Base-by-base conservation (phyloP, 1,284 basidiomycete species). In the Ceratobasidium sp. region DNA sequence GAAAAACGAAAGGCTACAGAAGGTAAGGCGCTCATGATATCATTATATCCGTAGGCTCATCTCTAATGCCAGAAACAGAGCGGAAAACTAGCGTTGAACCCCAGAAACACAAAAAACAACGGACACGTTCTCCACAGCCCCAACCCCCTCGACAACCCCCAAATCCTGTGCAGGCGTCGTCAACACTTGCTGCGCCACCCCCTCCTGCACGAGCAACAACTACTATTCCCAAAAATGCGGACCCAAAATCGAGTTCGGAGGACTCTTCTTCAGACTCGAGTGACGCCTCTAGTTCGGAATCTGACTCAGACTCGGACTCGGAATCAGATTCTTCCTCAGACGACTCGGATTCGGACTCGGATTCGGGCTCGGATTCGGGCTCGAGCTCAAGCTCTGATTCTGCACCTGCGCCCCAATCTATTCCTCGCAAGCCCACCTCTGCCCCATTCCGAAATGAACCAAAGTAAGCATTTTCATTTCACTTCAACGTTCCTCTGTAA, bases 331-430 rank as follows among this genome's bases (percentile, higher is more conserved):
- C 6, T 23, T 75, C 73, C 26, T 76, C 73, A 38, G 69, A 74
- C 9, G 62, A 35, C 16, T 77, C 79, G 0, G 72, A 73, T 21
- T 77, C 77, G 3, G 77, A 76, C 18, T 80, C 82, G 5, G 79
- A 79, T 4, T 77, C 79, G 3, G 76, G 76, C 16, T 78, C 79
- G 9, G 74, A 75, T 61, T 72, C 72, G 35, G 54, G 52, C 70
- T 78, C 79, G 46, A 64, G 71, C 21, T 76, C 78, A 16, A 77
- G 76, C 32, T 78, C 78, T n/a, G 75, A 75, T 43, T 79, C 79
- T 69, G 1, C 77, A 16, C 70, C 75, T 44, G 77, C 77, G 11
- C 55, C 55, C 67, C 76, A 76, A 16, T 64, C 74, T 28, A 55
- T 46, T 13, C 43, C 16, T 38, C 43, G 43, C 50, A 43, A 73